phyloP scores from a whole-genome alignment of 2,329 filamentous ascomycete genomes.

The Calonectria fujianensis region DNA sequence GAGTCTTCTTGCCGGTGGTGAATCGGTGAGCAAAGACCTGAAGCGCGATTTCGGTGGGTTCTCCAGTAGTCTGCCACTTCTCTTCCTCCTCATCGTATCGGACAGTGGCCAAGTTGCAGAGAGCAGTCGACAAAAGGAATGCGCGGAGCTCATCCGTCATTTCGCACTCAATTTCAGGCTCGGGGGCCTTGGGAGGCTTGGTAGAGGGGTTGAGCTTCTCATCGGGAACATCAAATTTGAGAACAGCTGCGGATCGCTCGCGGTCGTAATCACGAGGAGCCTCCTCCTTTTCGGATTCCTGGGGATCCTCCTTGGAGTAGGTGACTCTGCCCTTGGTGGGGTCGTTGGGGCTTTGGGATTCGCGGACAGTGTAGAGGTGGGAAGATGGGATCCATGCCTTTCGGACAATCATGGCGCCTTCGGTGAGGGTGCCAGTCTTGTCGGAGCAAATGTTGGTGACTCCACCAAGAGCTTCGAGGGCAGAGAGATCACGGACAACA shows the following conservation, averaged over 20 bases:
- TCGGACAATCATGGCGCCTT: conserved; percentile 81
- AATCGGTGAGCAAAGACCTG: conserved; percentile 85
- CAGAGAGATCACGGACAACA: conserved; percentile 79
- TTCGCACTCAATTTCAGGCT: conserved; percentile 62
- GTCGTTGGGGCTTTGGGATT: conserved; percentile 76
- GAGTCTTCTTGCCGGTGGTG: conserved; percentile 71
- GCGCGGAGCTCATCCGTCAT: conserved; percentile 70
- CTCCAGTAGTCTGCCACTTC: conserved; percentile 80
- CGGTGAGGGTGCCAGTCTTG: conserved; percentile 82
- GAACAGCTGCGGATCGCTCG: conserved; percentile 75
- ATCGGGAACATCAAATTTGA: conserved; percentile 78
- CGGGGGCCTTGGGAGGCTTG: conserved; percentile 53
- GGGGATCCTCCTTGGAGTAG: conserved; percentile 62
- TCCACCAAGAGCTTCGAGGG: conserved; percentile 81
- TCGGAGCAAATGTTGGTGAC: conserved; percentile 85
- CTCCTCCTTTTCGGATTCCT: conserved; percentile 59
- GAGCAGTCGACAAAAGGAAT: conserved; percentile 74
- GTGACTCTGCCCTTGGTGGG: conserved; percentile 76
- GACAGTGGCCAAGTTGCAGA: conserved; percentile 80
- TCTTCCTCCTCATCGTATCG: conserved; percentile 72
- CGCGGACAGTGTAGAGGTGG: conserved; percentile 75
- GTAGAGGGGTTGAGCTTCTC: conserved; percentile 67
- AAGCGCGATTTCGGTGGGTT: conserved; percentile 85
- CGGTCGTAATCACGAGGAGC: conserved; percentile 74
- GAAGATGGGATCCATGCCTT: conserved; percentile 79